Percentiles rank a stretch among this genome's conserved stretches.
Evolutionary conservation across 352 stramenopile species (phyloP).

Genomic region (Phytophthora sp.): DNA sequence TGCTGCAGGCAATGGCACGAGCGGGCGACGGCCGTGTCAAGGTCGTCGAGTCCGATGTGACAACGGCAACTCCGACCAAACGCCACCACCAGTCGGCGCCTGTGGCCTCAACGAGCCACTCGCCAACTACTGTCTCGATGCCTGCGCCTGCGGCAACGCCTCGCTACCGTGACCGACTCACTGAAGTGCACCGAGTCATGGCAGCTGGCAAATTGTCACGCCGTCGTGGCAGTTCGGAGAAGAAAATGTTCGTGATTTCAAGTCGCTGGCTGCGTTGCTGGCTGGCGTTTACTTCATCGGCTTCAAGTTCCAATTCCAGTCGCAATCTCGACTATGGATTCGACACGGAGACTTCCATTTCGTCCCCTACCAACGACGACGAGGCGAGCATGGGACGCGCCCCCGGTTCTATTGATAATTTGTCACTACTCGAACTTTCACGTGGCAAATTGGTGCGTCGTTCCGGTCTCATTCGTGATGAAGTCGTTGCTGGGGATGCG

Average conservation of each 20-base stretch:
- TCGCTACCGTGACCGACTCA: slow-evolving; percentile 62
- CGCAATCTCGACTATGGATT: slow-evolving; percentile 35
- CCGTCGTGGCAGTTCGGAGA: slow-evolving; percentile 50
- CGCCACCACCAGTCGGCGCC: slow-evolving; percentile 26
- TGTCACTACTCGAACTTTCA: slow-evolving; percentile 59
- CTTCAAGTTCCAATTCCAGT: slow-evolving; percentile 34
- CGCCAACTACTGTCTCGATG: slow-evolving; percentile 16
- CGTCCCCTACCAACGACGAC: slow-evolving; percentile 29
- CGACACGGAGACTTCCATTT: slow-evolving; percentile 18
- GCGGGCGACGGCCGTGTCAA: slow-evolving; percentile 50
- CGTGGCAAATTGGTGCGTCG: slow-evolving; percentile 58
- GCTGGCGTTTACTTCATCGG: slow-evolving; percentile 64
- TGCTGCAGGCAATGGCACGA: slow-evolving; percentile 64
- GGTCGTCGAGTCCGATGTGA: slow-evolving; percentile 41
- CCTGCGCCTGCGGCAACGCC: slow-evolving; percentile 37
- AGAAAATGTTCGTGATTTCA: slow-evolving; percentile 68
- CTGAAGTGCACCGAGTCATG: slow-evolving; percentile 75
- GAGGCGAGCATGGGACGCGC: slow-evolving; percentile 18
- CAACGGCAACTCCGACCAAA: slow-evolving; percentile 15
- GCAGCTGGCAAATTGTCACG: slow-evolving; percentile 64
- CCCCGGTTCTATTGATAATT: slow-evolving; percentile 65
- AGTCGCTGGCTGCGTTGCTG: slow-evolving; percentile 63
- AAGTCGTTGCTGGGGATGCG: slow-evolving; percentile 32
- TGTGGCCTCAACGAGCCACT: slow-evolving; percentile 23
- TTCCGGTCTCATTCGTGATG: slow-evolving; percentile 45